These are phyloP conservation scores for Gynochthodes officinalis DNA, from an alignment of 257 asterid genomes.

Conservation along the genomic window DNA sequence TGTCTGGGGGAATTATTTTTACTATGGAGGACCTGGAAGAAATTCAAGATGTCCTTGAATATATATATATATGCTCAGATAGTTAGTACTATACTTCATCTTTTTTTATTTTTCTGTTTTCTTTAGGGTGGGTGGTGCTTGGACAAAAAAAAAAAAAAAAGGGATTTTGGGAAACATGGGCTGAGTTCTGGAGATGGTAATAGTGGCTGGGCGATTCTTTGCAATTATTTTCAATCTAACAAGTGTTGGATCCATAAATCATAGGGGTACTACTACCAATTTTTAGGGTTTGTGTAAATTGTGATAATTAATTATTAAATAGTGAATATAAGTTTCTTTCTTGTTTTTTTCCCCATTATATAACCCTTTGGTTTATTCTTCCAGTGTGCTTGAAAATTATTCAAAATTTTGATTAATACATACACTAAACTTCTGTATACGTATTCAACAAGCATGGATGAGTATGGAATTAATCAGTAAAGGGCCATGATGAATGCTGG, in stretches of 20 bases:
- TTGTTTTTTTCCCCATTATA: neutral
- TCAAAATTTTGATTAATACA: neutral
- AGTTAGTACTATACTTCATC: neutral
- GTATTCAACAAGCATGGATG: neutral
- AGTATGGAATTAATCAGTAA: too few species aligned
- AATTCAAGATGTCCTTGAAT: constrained; percentile 42
- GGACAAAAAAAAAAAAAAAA: neutral
- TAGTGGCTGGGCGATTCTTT: constrained; percentile 40
- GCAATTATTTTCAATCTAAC: constrained; percentile 32
- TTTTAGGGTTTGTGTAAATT: constrained; percentile 43
- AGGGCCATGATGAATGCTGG: neutral
- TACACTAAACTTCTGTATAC: neutral
- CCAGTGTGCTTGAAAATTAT: neutral
- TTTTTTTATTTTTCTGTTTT: neutral
- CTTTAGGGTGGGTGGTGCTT: neutral
- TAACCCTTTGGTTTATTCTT: neutral
- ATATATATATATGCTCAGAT: neutral
- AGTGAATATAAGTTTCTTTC: constrained; percentile 43
- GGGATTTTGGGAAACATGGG: constrained; percentile 34
- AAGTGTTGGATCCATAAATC: constrained; percentile 37
- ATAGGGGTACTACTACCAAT: constrained; percentile 19
- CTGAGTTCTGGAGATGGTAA: constrained; percentile 22
- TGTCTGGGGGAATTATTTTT: constrained; percentile 56
- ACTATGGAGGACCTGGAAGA: constrained; percentile 60
- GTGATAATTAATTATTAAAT: constrained; percentile 30